These are phyloP conservation scores for Wallacemonas sp. DNA, from an alignment of 208 protist genomes.

Conservation along the genomic window DNA sequence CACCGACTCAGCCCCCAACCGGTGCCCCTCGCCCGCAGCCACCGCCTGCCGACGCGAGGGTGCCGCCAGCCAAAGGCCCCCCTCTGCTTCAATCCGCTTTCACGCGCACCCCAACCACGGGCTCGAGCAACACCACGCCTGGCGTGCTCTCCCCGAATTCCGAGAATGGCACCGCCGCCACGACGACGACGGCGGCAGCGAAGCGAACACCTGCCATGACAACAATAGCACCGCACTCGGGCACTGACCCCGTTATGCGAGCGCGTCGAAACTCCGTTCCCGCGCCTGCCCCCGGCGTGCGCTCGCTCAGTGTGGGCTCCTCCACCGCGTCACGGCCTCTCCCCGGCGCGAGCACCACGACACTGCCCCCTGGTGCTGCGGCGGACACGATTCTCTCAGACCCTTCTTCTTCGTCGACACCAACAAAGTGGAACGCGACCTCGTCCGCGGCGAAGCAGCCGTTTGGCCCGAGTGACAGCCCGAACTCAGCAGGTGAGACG, in stretches of 20 bases:
- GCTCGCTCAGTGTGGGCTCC: background rate
- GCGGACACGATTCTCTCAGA: background rate
- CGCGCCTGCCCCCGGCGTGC: background rate
- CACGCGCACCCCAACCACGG: no score
- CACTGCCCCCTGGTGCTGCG: constrained; percentile 1
- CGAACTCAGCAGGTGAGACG: background rate
- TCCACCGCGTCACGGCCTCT: background rate
- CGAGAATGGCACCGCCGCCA: background rate
- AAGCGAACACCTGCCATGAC: background rate
- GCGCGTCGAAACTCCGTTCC: background rate
- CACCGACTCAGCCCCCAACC: no score
- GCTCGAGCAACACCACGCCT: no score
- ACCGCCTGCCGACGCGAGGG: no score
- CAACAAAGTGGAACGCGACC: background rate
- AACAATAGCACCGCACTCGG: background rate
- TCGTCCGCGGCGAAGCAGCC: background rate
- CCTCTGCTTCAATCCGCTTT: no score
- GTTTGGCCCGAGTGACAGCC: background rate
- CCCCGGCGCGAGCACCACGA: constrained; percentile 6
- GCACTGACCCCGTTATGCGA: background rate
- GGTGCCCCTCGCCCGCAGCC: no score
- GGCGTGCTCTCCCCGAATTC: background rate
- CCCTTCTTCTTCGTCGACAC: background rate
- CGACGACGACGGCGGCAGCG: background rate
- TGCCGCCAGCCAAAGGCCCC: no score